Base-by-base conservation (phyloP, 768 basidiomycete genomes). In the Cyclocybe cylindracea region DNA sequence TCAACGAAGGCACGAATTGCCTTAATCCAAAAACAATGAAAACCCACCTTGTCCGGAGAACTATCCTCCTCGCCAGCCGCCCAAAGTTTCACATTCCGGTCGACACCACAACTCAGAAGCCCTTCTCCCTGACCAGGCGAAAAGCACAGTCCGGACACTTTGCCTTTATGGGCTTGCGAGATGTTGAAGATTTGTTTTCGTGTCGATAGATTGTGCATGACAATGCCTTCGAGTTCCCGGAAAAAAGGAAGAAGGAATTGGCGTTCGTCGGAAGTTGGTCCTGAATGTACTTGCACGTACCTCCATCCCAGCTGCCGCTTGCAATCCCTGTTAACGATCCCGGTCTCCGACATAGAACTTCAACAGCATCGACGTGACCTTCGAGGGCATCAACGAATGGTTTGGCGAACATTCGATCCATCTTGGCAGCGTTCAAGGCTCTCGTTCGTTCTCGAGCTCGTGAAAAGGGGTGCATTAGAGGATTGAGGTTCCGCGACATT, bases 381-480 rank as follows among this genome's bases (percentile, higher is more conserved):
- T 97, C 95, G 44, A 99, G 67, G 46, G 84, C 80, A 35, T 83
- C 91, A 11, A 99, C 77, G 62, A 98, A 98, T 0, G 97, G 97
- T 62, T 97, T 98, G n/a, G 97, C 87, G 65, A 98, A 98, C 73
- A 99, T 92, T 52, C 91, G 78, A 46, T 98, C 96, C 80, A 99
- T 91, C 74, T 99, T 99, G 10, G 89, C 89, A 2, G 97, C 97
- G 56, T 94, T 96, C 41, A 98, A 67, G 2, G 97, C 97, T 52
- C 97, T 85, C 14, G 85, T 94, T 34, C 96, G 91, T 73, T 99
- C 97, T 46, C 97, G 76, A 4, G 94, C 89, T 16, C 89, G 86
- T 0, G 94, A 80, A 67, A 99, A 98, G 2, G 97, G 97, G 63
- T 99, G 97, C 70, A 93, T 85, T n/a, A 93, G 75, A 0, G 96